Percentiles rank a stretch among this genome's conserved stretches.
phyloP scores from a whole-genome alignment of 257 asterid genomes.

The Phtheirospermum japonicum region DNA sequence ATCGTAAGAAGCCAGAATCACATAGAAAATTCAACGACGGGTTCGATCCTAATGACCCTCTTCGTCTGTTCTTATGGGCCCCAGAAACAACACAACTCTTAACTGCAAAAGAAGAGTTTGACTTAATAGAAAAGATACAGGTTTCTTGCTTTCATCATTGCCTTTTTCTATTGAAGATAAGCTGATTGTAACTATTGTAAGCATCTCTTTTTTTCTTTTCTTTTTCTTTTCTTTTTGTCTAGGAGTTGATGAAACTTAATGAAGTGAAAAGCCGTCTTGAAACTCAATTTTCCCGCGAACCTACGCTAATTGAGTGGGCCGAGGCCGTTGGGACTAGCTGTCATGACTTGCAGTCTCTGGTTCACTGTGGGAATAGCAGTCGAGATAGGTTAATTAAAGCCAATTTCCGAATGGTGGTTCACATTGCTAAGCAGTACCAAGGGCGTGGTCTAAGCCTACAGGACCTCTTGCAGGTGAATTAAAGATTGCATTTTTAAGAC shows the following conservation, averaged over 20 bases:
- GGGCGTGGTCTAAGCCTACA: slow-evolving; percentile 85
- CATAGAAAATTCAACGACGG: slow-evolving; percentile 40
- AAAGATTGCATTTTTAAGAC: slow-evolving; percentile 17
- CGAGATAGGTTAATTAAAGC: slow-evolving; percentile 82
- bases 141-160: slow-evolving; percentile 33
- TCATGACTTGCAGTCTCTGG: slow-evolving; percentile 53
- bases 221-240: background rate
- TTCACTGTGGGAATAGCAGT: slow-evolving; percentile 57
- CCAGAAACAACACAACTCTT: slow-evolving; percentile 77
- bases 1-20: slow-evolving; percentile 37
- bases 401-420: slow-evolving; percentile 87
- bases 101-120: slow-evolving; percentile 70
- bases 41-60: slow-evolving; percentile 58
- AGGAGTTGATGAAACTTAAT: slow-evolving; percentile 66
- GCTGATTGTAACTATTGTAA: slow-evolving; percentile 17
- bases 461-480: slow-evolving; percentile 82
- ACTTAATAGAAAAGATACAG: slow-evolving; percentile 71
- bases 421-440: slow-evolving; percentile 84
- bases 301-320: slow-evolving; percentile 84
- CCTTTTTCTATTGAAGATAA: slow-evolving; percentile 8
- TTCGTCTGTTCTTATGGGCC: slow-evolving; percentile 54
- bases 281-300: slow-evolving; percentile 66
- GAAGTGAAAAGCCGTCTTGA: slow-evolving; percentile 52
- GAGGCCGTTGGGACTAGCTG: slow-evolving; percentile 59
- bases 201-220: background rate